Conservation (phyloP, 106 monocot genomes). For the Allium fistulosum region DNA sequence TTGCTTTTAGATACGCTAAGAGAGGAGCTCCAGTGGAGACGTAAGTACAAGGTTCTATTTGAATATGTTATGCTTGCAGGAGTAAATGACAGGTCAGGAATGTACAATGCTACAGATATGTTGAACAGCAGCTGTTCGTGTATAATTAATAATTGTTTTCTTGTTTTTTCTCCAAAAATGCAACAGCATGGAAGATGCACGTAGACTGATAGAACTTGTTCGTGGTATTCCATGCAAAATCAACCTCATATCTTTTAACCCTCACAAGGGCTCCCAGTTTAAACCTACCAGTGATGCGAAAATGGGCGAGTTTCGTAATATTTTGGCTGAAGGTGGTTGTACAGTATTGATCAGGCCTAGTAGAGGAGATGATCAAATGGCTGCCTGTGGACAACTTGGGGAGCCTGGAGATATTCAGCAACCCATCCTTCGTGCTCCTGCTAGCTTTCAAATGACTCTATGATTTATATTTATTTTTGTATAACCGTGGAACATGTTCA, state of each 20-base stretch:
- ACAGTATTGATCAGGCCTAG: conserved; percentile 70
- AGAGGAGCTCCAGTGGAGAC: conserved; percentile 58
- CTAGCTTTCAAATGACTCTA: conserved; percentile 37
- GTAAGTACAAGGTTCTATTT: conserved; percentile 73
- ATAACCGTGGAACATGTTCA: no score
- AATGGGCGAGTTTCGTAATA: conserved; percentile 83
- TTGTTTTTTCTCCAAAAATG: no score
- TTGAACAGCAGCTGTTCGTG: no score
- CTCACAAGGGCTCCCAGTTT: conserved; percentile 71
- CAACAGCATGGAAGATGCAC: conserved; percentile 73
- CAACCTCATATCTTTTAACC: conserved; percentile 90
- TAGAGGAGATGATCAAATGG: conserved; percentile 96
- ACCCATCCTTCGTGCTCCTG: conserved; percentile 63
- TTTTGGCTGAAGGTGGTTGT: conserved; percentile 52
- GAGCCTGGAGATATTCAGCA: conserved; percentile 51
- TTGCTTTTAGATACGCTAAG: conserved; percentile 73
- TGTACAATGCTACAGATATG: neutral
- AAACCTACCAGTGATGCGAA: conserved; percentile 66
- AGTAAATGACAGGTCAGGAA: conserved; percentile 76
- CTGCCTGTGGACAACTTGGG: conserved; percentile 95
- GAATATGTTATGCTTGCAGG: conserved; percentile 97
- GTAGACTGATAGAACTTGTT: conserved; percentile 65
- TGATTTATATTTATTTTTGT: conserved; percentile 1
- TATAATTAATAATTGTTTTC: no score
- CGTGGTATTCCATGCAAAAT: conserved; percentile 87